Percentiles rank a stretch among this genome's conserved stretches.
phyloP scores from a whole-genome alignment of 208 protist genomes.

The Acanthamoeba royreba region DNA sequence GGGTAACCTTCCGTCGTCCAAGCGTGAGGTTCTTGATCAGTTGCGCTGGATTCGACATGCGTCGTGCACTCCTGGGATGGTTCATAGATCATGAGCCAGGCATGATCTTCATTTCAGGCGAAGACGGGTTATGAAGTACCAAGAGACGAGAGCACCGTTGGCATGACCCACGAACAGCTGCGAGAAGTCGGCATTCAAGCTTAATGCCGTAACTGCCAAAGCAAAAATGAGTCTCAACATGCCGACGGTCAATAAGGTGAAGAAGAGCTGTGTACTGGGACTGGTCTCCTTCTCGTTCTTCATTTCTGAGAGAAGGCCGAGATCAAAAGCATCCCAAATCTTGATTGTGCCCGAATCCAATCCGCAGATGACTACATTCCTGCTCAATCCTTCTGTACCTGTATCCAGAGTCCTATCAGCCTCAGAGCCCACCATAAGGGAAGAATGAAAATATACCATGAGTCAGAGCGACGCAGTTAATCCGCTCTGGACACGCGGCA shows the following conservation, averaged over 20 bases:
- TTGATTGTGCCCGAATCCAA: not conserved
- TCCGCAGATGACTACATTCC: constrained; percentile 16
- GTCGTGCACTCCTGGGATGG: not conserved
- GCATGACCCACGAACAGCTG: constrained; percentile 13
- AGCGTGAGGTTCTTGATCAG: constrained; percentile 8
- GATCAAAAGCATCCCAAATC: constrained; percentile 29
- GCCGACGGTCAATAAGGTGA: not conserved
- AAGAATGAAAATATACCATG: not conserved
- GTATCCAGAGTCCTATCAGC: too few species aligned
- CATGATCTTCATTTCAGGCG: too few species aligned
- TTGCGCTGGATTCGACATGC: constrained; percentile 13
- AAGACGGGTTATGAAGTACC: not conserved
- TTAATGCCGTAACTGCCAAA: not conserved
- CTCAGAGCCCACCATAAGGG: too few species aligned
- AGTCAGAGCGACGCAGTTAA: constrained; percentile 28
- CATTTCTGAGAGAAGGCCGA: not conserved
- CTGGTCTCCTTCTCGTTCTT: not conserved
- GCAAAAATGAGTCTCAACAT: not conserved
- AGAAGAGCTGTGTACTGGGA: not conserved
- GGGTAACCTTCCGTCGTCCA: not conserved
- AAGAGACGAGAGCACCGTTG: not conserved
- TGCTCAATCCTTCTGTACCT: not conserved
- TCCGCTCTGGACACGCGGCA: not conserved
- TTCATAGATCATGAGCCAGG: too few species aligned
- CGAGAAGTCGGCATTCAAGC: not conserved